phyloP scores from a whole-genome alignment of 169 alveolate genomes.

The Cryptosporidium viatorum region DNA sequence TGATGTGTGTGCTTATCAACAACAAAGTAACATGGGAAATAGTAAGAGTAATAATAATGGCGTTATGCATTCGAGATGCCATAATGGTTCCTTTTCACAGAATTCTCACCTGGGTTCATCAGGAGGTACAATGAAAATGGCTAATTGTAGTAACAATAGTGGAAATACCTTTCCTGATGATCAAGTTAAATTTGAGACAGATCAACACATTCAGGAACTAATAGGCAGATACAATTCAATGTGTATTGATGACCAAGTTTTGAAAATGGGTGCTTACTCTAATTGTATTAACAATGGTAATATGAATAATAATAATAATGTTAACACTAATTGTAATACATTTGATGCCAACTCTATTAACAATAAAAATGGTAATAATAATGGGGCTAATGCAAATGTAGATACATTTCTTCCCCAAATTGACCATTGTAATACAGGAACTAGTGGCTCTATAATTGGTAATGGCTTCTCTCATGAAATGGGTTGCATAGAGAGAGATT shows the following conservation, averaged over 20 bases:
- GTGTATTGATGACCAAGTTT: conserved; percentile 41
- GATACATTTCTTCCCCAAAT: conserved; percentile 26
- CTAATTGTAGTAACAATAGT: background rate
- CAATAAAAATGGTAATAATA: conserved; percentile 7
- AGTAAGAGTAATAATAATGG: background rate
- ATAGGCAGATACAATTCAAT: conserved; percentile 54
- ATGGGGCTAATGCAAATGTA: background rate
- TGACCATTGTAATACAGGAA: conserved; percentile 2
- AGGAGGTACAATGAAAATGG: background rate
- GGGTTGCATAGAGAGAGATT: conserved; percentile 19
- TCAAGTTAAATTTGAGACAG: background rate
- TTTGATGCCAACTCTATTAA: background rate
- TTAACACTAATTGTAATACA: conserved; percentile 5
- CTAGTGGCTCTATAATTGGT: background rate
- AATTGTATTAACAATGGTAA: conserved; percentile 2
- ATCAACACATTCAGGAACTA: background rate
- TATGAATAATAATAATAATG: conserved; percentile 10
- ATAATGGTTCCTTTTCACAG: conserved; percentile 2
- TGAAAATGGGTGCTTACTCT: conserved; percentile 56
- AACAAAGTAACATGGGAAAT: background rate
- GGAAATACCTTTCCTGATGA: conserved; percentile 5
- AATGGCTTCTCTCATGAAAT: background rate
- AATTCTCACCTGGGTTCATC: background rate
- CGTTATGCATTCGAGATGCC: conserved; percentile 4
- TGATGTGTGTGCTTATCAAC: conserved; percentile 24